A percentile compares a stretch with the other conserved stretches of the same genome.
These are phyloP conservation scores for Pythium plurisporium DNA, from an alignment of 352 stramenopile genomes.

Conservation along the genomic window DNA sequence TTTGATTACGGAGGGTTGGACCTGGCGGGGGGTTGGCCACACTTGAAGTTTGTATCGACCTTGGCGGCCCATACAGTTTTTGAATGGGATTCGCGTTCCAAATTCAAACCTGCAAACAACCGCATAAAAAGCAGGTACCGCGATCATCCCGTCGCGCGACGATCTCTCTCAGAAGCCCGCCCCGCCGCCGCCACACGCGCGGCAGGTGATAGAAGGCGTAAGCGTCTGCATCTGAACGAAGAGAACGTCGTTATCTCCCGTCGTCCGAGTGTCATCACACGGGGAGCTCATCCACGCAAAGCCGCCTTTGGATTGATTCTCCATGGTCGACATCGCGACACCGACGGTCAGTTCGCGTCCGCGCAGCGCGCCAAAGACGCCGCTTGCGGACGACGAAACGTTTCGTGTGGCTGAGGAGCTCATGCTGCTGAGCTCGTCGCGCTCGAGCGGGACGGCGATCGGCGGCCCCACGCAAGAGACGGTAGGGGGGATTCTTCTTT, in stretches of 20 bases:
- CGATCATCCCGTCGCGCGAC: too few species aligned
- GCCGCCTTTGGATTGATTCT: neutral
- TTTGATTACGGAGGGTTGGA: neutral
- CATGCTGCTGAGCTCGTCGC: slow-evolving; percentile 59
- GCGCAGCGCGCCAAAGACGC: neutral
- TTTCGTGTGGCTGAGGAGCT: slow-evolving; percentile 75
- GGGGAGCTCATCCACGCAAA: too few species aligned
- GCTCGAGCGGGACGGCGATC: neutral
- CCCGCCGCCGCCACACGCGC: neutral
- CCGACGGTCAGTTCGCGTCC: slow-evolving; percentile 6
- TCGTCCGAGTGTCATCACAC: too few species aligned
- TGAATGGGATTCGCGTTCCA: slow-evolving; percentile 30
- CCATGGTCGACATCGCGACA: slow-evolving; percentile 27
- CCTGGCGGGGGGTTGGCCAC: slow-evolving; percentile 6
- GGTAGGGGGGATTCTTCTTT: neutral
- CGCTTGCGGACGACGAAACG: slow-evolving; percentile 44
- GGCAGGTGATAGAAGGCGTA: neutral
- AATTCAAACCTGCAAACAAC: slow-evolving; percentile 48
- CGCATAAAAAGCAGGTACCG: slow-evolving; percentile 2
- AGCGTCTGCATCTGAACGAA: neutral
- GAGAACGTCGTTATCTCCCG: too few species aligned
- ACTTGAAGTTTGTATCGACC: slow-evolving; percentile 33
- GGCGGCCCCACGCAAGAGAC: neutral
- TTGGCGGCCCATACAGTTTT: slow-evolving; percentile 23
- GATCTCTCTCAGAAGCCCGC: neutral